These are phyloP conservation scores for Amanita rubescens DNA, from an alignment of 768 basidiomycete genomes.

Conservation along the genomic window DNA sequence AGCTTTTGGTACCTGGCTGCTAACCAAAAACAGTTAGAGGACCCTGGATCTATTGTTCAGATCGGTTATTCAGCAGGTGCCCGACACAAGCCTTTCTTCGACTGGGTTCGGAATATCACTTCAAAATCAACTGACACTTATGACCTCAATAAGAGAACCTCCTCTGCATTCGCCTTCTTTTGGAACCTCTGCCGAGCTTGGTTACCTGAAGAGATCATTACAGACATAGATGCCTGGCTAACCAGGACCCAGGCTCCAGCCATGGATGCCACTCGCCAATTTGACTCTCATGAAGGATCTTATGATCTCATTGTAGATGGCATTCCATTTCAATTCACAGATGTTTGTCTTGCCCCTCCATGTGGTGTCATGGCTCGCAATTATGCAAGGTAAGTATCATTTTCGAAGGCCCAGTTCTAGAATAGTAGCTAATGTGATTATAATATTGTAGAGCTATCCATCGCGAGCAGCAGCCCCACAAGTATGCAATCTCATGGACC, in stretches of 20 bases:
- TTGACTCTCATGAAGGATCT: neutral
- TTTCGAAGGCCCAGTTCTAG: neutral
- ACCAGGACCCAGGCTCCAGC: neutral
- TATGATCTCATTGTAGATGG: neutral
- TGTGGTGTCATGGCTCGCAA: neutral
- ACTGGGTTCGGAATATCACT: constrained; percentile 13
- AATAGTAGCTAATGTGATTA: no score
- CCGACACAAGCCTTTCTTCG: constrained; percentile 6
- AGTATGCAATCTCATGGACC: neutral
- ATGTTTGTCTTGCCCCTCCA: neutral
- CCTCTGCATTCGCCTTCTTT: constrained; percentile 8
- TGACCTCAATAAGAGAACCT: neutral
- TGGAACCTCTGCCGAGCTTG: no score
- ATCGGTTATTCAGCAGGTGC: no score
- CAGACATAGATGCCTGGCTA: neutral
- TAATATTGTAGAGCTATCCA: constrained; percentile 1
- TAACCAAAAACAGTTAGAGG: no score
- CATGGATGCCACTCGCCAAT: constrained; percentile 1
- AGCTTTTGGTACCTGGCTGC: no score
- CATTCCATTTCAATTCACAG: neutral
- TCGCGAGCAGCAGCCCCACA: neutral
- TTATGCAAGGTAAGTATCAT: neutral
- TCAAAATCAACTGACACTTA: neutral
- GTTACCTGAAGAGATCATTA: constrained; percentile 7
- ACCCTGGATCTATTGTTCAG: constrained; percentile 12